These are phyloP conservation scores for Helotiales sp. DNA, from an alignment of 2,329 filamentous ascomycete species.

Conservation along the genomic window DNA sequence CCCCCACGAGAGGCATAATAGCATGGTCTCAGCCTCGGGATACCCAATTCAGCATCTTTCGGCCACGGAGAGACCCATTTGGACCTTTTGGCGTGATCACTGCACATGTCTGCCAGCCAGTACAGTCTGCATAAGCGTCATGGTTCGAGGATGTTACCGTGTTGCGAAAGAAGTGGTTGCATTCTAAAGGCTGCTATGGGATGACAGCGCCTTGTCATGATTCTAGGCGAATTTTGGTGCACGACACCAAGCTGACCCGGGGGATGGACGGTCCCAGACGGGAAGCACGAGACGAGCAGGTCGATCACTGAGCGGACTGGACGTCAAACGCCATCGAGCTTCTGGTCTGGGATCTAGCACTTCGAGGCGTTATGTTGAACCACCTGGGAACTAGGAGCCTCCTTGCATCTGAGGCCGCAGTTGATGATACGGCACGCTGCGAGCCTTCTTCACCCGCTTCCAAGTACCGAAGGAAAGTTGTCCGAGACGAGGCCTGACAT, in stretches of 20 bases:
- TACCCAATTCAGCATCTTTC: not conserved
- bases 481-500: not conserved
- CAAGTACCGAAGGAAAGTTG: not conserved
- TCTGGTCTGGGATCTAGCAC: not conserved
- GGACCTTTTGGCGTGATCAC: not conserved
- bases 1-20: not conserved
- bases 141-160: not conserved
- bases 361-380: no score
- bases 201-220: not conserved
- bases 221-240: not conserved
- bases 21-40: not conserved
- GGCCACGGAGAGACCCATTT: not conserved
- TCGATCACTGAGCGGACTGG: not conserved
- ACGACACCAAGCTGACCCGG: not conserved
- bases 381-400: not conserved
- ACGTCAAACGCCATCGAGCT: not conserved
- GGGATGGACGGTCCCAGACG: not conserved
- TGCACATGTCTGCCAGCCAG: not conserved
- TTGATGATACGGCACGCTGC: not conserved
- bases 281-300: conserved; percentile 11
- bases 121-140: not conserved
- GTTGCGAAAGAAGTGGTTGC: not conserved
- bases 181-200: not conserved
- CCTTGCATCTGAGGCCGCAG: not conserved
- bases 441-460: not conserved